Conservation (phyloP, 768 basidiomycete genomes). For the Lactarius sp. region DNA sequence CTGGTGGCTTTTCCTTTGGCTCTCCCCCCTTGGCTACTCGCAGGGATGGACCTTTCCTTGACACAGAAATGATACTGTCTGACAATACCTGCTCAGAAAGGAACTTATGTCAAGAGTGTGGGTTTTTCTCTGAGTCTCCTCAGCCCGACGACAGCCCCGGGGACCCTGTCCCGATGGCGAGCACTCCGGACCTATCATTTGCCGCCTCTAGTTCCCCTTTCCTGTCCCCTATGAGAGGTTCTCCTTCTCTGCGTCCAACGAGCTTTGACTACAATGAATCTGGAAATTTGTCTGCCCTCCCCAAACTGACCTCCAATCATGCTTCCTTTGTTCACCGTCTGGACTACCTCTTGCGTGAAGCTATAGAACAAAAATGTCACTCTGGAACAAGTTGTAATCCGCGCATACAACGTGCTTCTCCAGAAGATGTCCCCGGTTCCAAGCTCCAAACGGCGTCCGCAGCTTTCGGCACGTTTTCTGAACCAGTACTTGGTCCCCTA, state of each 20-base stretch:
- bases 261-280: not conserved
- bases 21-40: not conserved
- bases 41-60: not conserved
- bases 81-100: not conserved
- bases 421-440: not conserved
- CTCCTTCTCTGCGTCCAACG: not conserved
- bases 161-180: slow-evolving; percentile 1
- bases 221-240: not conserved
- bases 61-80: not conserved
- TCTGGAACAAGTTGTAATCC: not conserved
- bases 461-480: not conserved
- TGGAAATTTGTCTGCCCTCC: not conserved
- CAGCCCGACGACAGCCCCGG: not conserved
- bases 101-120: not conserved
- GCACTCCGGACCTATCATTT: slow-evolving; percentile 19
- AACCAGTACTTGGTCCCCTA: not conserved
- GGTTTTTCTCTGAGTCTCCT: not conserved
- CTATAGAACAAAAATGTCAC: not conserved
- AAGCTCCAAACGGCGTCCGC: not conserved
- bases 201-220: slow-evolving; percentile 11
- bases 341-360: slow-evolving; percentile 3
- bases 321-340: slow-evolving; percentile 1
- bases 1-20: not conserved
- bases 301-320: not conserved
- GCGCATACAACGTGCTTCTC: slow-evolving; percentile 7